Conservation (phyloP, 495 filamentous ascomycete genomes). For the Lindgomyces ingoldianus region DNA sequence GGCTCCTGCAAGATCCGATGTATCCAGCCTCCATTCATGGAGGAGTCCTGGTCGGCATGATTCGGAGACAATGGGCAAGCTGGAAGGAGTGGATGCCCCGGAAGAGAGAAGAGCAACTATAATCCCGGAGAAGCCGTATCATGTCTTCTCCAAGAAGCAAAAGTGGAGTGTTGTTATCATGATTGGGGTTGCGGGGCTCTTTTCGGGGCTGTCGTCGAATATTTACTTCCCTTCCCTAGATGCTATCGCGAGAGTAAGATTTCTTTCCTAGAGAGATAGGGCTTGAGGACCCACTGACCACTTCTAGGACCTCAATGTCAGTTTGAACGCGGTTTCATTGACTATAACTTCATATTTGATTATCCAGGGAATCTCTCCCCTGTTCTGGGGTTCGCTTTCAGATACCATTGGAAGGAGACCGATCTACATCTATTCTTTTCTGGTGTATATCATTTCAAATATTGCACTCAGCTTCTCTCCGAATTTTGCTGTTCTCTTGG, state of each 20-base stretch:
- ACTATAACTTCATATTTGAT: slow-evolving; percentile 46
- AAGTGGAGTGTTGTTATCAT: slow-evolving; percentile 47
- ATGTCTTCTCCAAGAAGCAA: slow-evolving; percentile 42
- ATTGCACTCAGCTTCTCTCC: slow-evolving; percentile 17
- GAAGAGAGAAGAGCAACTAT: background rate
- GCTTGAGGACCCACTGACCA: background rate
- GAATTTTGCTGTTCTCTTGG: slow-evolving; percentile 13
- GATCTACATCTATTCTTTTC: slow-evolving; percentile 49
- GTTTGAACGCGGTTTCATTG: slow-evolving; percentile 2
- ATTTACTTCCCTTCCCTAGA: slow-evolving; percentile 47
- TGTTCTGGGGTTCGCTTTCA: slow-evolving; percentile 52
- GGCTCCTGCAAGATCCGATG: background rate
- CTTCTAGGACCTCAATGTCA: slow-evolving; percentile 11
- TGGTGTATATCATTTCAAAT: slow-evolving; percentile 45
- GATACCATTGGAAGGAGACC: slow-evolving; percentile 48
- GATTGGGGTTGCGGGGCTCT: slow-evolving; percentile 47
- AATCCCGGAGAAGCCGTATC: slow-evolving; percentile 13
- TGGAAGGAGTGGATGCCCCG: background rate
- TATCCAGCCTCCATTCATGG: no score
- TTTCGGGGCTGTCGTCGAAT: slow-evolving; percentile 46
- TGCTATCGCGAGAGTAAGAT: slow-evolving; percentile 12
- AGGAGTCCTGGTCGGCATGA: no score
- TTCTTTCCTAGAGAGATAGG: no score
- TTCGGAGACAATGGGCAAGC: background rate
- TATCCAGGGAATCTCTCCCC: slow-evolving; percentile 54